Percentiles rank a stretch among this genome's conserved stretches.
Evolutionary conservation across 2,329 filamentous ascomycete species (phyloP).

Genomic region (Cladosporium sp.): DNA sequence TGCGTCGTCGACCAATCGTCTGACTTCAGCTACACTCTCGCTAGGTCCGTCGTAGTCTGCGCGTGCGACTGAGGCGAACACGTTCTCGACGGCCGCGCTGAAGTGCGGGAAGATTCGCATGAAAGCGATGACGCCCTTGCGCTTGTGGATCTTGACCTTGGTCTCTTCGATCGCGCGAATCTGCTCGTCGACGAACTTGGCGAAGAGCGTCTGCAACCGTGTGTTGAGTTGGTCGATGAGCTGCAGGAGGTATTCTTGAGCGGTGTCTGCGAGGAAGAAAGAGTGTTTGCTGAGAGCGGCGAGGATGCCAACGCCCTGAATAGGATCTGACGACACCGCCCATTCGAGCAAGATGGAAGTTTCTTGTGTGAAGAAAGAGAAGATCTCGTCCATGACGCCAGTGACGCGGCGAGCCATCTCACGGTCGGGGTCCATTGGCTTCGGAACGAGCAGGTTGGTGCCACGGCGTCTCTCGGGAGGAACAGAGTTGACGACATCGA

Average conservation of each 20-base stretch:
- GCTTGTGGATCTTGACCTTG: conserved; percentile 98
- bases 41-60: conserved; percentile 42
- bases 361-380: conserved; percentile 72
- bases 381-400: conserved; percentile 84
- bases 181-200: conserved; percentile 88
- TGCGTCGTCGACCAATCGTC: conserved; percentile 74
- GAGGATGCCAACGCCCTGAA: conserved; percentile 88
- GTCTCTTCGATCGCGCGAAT: conserved; percentile 94
- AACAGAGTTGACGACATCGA: conserved; percentile 64
- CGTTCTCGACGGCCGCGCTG: conserved; percentile 74
- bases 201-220: conserved; percentile 68
- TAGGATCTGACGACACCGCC: conserved; percentile 70
- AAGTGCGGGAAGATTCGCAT: conserved; percentile 91
- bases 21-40: conserved; percentile 54
- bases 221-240: conserved; percentile 70
- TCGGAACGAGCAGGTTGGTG: conserved; percentile 65
- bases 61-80: conserved; percentile 51
- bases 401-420: conserved; percentile 77
- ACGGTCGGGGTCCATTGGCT: conserved; percentile 82
- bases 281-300: conserved; percentile 74
- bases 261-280: conserved; percentile 74
- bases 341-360: conserved; percentile 76
- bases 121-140: conserved; percentile 92
- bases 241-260: conserved; percentile 84
- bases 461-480: conserved; percentile 63